These are phyloP conservation scores for Alternaria solani DNA, from an alignment of 2,329 filamentous ascomycete genomes.

Conservation along the genomic window DNA sequence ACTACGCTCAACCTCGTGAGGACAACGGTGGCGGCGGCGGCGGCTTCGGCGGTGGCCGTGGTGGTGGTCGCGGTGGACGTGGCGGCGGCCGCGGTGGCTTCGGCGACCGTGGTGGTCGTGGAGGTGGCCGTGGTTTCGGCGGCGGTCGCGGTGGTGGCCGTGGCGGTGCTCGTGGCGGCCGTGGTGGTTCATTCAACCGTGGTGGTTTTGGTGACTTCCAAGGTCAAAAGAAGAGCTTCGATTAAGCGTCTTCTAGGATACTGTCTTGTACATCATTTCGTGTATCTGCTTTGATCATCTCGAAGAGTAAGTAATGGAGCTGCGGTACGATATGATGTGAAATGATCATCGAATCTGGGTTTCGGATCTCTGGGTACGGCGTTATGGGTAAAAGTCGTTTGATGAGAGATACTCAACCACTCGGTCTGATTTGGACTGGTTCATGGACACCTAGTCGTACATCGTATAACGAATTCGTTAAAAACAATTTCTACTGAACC, in stretches of 20 bases:
- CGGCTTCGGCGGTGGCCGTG: constrained; percentile 61
- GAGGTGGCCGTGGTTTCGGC: constrained; percentile 56
- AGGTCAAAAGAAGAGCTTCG: constrained; percentile 81
- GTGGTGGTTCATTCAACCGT: constrained; percentile 57
- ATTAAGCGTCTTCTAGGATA: constrained; percentile 34
- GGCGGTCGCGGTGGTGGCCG: constrained; percentile 59
- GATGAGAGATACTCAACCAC: constrained; percentile 7
- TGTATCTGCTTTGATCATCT: constrained; percentile 32
- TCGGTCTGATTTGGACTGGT: constrained; percentile 13
- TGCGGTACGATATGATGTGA: constrained; percentile 28
- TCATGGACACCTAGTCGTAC: constrained; percentile 14
- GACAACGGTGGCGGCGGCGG: constrained; percentile 65
- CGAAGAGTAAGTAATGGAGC: constrained; percentile 36
- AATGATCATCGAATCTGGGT: constrained; percentile 20
- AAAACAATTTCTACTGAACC: not conserved
- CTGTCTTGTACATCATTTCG: constrained; percentile 15
- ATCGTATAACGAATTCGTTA: constrained; percentile 21
- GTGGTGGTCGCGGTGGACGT: constrained; percentile 52
- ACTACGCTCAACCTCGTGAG: constrained; percentile 76
- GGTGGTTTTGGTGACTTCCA: constrained; percentile 72
- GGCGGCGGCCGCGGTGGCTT: constrained; percentile 59
- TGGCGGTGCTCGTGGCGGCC: constrained; percentile 55
- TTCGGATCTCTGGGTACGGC: constrained; percentile 21
- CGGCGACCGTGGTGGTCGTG: constrained; percentile 59
- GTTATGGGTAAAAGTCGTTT: constrained; percentile 29